Evolutionary conservation across 73 alveolate genomes (phyloP), one percentile per base, ranked within the genome.

Genomic region (Paramecium biaurelia): DNA sequence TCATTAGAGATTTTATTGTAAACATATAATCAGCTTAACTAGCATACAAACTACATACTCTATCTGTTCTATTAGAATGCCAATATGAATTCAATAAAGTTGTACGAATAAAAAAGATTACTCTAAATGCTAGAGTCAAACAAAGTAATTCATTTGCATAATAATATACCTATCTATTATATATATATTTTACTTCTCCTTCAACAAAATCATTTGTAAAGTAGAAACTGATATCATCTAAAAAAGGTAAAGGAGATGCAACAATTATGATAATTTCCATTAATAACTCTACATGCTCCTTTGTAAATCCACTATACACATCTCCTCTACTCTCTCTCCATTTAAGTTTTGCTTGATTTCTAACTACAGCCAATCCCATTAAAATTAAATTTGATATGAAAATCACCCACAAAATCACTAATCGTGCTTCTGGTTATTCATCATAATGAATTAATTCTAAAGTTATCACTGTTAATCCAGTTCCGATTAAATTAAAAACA

Each of bases 31-130:
- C 90, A 67, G 97, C 97, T 32, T 93, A 85, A 58, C 97, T 92
- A 14, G 96, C 98, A 82, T 96, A 87, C 95, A 94, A 92, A 58
- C 76, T 85, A 85, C 97, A 93, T 7, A 96, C 97, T 79, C 98
- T 92, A n/a, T 93, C 92, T 0, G 98, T 88, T 58, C 98, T 47
- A 23, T 95, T 92, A 35, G 92, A 86, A 94, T 94, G 93, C 92
- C 92, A 96, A 42, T 68, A 57, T 11, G 96, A 59, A 70, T 79
- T 93, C 26, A 92, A 74, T 79, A 96, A 85, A 11, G 92, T 56
- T 34, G 94, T 94, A 67, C 98, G 82, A 35, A 94, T 67, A n/a
- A 90, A 56, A 37, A 96, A 42, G 45, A 94, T 89, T 18, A 96
- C 79, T 28, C 98, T 79, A 9, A 93, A 34, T 21, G 94, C 92